Evolutionary conservation across 1,139 yeast genomes (phyloP), one percentile per base, ranked within the genome.

Genomic region (Blastobotrys petasosporus): DNA sequence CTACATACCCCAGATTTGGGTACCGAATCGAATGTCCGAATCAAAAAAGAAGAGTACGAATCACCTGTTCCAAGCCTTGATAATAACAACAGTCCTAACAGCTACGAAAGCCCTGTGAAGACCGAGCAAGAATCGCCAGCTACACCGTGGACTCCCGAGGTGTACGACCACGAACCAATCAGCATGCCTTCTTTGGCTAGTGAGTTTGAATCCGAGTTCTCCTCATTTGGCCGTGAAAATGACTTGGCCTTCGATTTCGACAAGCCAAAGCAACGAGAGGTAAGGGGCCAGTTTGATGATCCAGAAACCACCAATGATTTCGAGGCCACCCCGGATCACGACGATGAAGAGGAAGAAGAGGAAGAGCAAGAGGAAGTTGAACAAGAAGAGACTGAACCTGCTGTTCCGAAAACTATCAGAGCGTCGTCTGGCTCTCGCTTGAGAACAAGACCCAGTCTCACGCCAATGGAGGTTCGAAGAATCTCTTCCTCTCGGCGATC

Each of bases 361-460:
- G 44, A 39, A 34, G 34, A 38, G 9, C 44, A 51, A 1, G 46
- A 44, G 36, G 49, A 45, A 5, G 51, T 49, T 1, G 54, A 59
- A 16, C 35, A 25, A n/a, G 42, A 41, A 38, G 29, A 35, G n/a
- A 45, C 51, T 34, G 49, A 44, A 32, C 51, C 41, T 32, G 47
- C 48, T 13, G 42, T 42, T 3, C 49, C 52, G 12, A 51, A 57
- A 12, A 54, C 59, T 9, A 52, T 51, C 6, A 48, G 60, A 6
- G 54, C 59, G 4, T 50, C 57, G 2, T 55, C 58, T n/a, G 61
- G 61, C 3, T 61, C 67, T 5, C 47, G 52, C 28, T 38, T 60
- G n/a, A 58, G 55, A 43, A 62, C 68, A 1, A 54, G 67, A 7
- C 60, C 66, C 4, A 66, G 70, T 32, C 42, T 67, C n/a, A 56